Evolutionary conservation across 257 asterid species (phyloP), one percentile per base, ranked within the genome.

Genomic region (Gynochthodes officinalis): DNA sequence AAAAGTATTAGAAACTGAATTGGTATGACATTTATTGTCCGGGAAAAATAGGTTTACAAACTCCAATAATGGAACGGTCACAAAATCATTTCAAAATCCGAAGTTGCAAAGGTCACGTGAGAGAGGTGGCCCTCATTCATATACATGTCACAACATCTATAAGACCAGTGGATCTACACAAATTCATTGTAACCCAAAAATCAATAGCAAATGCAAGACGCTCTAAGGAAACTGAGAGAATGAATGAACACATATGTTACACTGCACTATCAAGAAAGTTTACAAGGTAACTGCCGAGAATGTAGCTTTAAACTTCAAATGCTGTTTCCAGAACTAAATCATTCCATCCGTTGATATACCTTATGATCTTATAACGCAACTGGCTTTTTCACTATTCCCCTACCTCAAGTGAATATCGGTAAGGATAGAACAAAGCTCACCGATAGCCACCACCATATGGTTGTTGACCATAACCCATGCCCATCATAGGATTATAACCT

Each of bases 381-480:
- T 48, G 32, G 50, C 69, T 53, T 59, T 37, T 79, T 5, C 53
- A 54, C 39, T 13, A 46, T 66, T 44, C 44, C 70, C n/a, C 54
- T 74, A 63, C 33, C 62, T 67, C 72, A 19, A 40, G 42, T 9
- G 13, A 54, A 46, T 55, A 53, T 63, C 70, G 5, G 30, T 33
- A 25, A 33, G 25, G 43, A 35, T 46, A 9, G 11, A 46, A 55
- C 70, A 67, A 55, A n/a, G 76, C 67, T 88, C 86, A 89, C 83
- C 88, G 76, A 61, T 86, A 89, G 80, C 99, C 97, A 69, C 93
- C 95, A 64, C 92, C 89, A 62, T 89, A 85, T 39, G 89, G 89
- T 58, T 84, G 92, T 76, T 94, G 97, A 57, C 86, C 85, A 30
- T 86, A 90, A 67, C 92, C 91, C n/a, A 80, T 39, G 42, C 98